Evolutionary conservation across 768 basidiomycete genomes (phyloP).

Genomic region (Clathrus columnatus): DNA sequence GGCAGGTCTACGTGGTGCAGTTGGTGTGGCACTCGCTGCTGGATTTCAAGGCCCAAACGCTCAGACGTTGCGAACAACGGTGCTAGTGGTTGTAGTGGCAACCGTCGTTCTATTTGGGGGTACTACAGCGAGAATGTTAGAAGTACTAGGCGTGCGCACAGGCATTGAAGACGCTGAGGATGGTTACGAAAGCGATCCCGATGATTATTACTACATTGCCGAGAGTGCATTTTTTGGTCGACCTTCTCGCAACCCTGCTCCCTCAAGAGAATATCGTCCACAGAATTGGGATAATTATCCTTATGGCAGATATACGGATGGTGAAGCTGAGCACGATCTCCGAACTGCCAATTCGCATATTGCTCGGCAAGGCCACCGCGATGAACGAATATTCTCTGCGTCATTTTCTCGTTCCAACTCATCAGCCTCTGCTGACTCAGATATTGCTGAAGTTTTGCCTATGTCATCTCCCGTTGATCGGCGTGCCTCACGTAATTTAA

Average conservation of each 20-base stretch:
- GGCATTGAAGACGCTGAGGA: conserved; percentile 89
- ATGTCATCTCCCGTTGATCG: conserved; percentile 42
- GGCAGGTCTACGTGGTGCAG: conserved; percentile 94
- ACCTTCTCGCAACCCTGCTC: neutral
- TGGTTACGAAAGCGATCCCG: conserved; percentile 39
- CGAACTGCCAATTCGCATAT: conserved; percentile 35
- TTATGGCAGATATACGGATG: conserved; percentile 28
- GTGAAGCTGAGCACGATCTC: conserved; percentile 35
- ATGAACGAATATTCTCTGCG: conserved; percentile 47
- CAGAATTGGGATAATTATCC: conserved; percentile 23
- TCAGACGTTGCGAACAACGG: conserved; percentile 83
- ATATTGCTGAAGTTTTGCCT: conserved; percentile 66
- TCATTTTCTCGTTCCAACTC: conserved; percentile 20
- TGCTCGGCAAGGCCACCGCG: conserved; percentile 12
- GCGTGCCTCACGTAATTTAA: too few relatives aligned
- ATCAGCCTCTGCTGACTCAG: conserved; percentile 72
- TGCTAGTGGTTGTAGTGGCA: conserved; percentile 90
- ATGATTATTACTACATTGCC: conserved; percentile 20
- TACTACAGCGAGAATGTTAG: conserved; percentile 95
- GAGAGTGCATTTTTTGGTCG: conserved; percentile 10
- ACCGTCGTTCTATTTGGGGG: conserved; percentile 94
- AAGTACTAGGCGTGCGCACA: conserved; percentile 90
- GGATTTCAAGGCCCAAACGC: conserved; percentile 94
- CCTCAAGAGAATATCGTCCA: neutral
- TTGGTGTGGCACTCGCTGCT: conserved; percentile 94